phyloP scores from a whole-genome alignment of 2,329 filamentous ascomycete genomes.

The Fusarium sacchari region DNA sequence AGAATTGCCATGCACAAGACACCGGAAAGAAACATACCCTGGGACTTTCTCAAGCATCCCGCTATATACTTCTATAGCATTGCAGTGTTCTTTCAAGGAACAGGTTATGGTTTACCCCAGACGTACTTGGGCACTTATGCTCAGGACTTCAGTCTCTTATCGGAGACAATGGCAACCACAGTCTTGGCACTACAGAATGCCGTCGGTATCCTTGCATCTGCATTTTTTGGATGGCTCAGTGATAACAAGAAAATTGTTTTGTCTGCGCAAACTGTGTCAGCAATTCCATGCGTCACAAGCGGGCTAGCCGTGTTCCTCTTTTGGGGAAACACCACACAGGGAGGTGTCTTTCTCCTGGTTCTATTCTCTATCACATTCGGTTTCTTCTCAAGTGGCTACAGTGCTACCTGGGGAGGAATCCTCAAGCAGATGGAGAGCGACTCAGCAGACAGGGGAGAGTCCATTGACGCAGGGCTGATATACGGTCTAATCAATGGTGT shows the following conservation, averaged over 20 bases:
- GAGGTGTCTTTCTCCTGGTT: neutral
- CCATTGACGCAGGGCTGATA: neutral
- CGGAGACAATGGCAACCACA: neutral
- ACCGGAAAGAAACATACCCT: neutral
- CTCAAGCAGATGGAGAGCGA: neutral
- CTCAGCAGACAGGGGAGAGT: neutral
- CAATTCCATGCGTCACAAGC: neutral
- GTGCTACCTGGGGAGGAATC: neutral
- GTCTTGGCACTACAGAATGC: neutral
- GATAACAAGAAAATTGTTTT: neutral
- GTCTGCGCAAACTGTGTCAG: neutral
- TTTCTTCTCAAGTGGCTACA: neutral
- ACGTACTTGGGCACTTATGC: neutral
- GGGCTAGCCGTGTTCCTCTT: neutral
- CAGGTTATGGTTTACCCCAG: neutral
- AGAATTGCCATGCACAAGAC: neutral
- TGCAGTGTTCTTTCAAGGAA: neutral
- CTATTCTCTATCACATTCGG: neutral
- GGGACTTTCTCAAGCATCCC: neutral
- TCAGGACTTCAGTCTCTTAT: neutral
- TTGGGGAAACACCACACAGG: neutral
- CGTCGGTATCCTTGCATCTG: neutral
- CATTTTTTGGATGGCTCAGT: neutral
- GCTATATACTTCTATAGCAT: neutral
- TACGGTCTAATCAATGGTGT: neutral